phyloP scores from a whole-genome alignment of 768 basidiomycete species.

The Pleurotus cornucopiae region DNA sequence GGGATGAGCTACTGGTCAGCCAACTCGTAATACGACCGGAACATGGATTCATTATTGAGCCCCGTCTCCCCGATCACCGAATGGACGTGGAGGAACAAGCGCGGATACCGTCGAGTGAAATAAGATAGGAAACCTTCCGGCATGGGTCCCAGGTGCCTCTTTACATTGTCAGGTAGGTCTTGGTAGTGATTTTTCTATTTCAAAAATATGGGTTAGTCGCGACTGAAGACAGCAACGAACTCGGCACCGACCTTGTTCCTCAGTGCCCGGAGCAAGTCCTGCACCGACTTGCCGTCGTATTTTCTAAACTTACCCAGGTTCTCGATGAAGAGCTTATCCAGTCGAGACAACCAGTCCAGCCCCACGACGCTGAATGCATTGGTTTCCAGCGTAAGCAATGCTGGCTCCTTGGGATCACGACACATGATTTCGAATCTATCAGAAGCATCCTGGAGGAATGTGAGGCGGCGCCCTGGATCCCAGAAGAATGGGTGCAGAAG shows the following conservation, averaged over 20 bases:
- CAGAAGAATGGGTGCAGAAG: conserved; percentile 96
- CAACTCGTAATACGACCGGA: conserved; percentile 83
- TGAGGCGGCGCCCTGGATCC: conserved; percentile 80
- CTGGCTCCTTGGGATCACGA: conserved; percentile 80
- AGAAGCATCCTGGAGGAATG: conserved; percentile 96
- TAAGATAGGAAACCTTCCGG: conserved; percentile 91
- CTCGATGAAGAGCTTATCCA: conserved; percentile 89
- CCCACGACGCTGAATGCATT: conserved; percentile 73
- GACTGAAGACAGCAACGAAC: not conserved
- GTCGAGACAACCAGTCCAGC: conserved; percentile 80
- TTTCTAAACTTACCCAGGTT: conserved; percentile 97
- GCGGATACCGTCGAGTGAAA: conserved; percentile 91
- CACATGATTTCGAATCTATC: conserved; percentile 99
- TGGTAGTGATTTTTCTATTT: conserved; percentile 95
- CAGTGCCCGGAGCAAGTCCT: conserved; percentile 88
- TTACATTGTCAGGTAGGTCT: conserved; percentile 90
- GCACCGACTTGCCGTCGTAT: conserved; percentile 87
- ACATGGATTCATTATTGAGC: conserved; percentile 85
- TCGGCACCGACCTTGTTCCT: conserved; percentile 78
- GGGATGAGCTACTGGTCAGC: conserved; percentile 30
- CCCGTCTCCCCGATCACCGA: conserved; percentile 68
- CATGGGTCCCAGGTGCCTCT: conserved; percentile 83
- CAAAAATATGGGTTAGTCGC: not conserved
- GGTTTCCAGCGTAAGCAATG: conserved; percentile 71
- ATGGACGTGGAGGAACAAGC: conserved; percentile 89